Evolutionary conservation across 352 stramenopile species (phyloP).

Genomic region (Phytophthora sp.): DNA sequence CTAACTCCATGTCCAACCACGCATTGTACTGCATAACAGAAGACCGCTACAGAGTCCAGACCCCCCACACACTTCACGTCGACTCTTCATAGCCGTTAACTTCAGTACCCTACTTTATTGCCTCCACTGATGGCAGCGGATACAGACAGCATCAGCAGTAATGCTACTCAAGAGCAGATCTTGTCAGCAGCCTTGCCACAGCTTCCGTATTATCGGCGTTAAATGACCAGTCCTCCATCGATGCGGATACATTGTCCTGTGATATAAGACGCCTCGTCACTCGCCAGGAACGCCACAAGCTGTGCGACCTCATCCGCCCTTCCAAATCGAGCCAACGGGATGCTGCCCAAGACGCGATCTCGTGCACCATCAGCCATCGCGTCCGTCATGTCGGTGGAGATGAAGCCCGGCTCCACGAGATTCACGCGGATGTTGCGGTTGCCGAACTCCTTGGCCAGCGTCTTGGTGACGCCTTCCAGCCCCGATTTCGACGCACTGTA

Average conservation of each 20-base stretch:
- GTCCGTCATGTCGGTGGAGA: slow-evolving; percentile 84
- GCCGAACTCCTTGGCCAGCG: slow-evolving; percentile 85
- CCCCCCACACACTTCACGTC: slow-evolving; percentile 25
- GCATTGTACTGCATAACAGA: slow-evolving; percentile 23
- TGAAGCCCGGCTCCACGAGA: slow-evolving; percentile 87
- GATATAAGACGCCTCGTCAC: slow-evolving; percentile 83
- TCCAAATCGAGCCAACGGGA: slow-evolving; percentile 70
- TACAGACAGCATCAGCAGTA: slow-evolving; percentile 17
- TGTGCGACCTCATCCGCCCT: slow-evolving; percentile 75
- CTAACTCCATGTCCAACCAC: not conserved
- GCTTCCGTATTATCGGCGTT: slow-evolving; percentile 7
- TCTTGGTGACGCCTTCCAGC: slow-evolving; percentile 76
- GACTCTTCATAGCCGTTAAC: slow-evolving; percentile 26
- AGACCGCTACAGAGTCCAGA: slow-evolving; percentile 23
- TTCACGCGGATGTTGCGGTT: slow-evolving; percentile 88
- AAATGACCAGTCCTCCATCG: slow-evolving; percentile 81
- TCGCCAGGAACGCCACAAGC: slow-evolving; percentile 80
- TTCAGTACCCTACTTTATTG: slow-evolving; percentile 27
- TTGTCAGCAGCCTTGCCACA: not conserved
- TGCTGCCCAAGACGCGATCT: slow-evolving; percentile 52
- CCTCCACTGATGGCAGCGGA: slow-evolving; percentile 17
- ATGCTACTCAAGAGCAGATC: not conserved
- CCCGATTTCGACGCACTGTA: slow-evolving; percentile 88
- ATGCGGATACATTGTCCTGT: slow-evolving; percentile 86
- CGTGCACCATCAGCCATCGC: slow-evolving; percentile 58